phyloP scores from a whole-genome alignment of 495 filamentous ascomycete species.

The Lentithecium fluviatile region DNA sequence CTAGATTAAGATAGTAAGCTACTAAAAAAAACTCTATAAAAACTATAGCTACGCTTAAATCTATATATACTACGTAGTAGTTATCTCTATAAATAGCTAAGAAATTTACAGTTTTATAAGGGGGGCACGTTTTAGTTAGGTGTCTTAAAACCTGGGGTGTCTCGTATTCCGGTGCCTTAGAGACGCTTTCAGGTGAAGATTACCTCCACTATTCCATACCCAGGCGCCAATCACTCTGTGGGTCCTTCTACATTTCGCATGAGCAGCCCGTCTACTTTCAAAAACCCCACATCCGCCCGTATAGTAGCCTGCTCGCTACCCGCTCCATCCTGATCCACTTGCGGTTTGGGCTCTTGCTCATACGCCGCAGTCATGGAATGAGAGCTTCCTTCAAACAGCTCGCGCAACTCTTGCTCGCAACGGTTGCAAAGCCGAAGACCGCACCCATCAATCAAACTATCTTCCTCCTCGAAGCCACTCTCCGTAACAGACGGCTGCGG shows the following conservation, averaged over 20 bases:
- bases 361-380: constrained; percentile 3
- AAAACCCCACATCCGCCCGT: constrained; percentile 28
- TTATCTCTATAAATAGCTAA: no score
- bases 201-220: no score
- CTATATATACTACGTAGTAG: no score
- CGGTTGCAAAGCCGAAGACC: constrained; percentile 15
- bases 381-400: constrained; percentile 1
- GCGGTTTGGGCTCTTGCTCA: constrained; percentile 12
- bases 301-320: background rate
- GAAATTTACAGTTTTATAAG: no score
- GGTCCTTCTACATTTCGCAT: constrained; percentile 10
- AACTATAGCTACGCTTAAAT: no score
- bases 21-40: no score
- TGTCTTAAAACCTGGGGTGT: no score
- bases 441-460: constrained; percentile 11
- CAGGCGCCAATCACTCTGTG: no score
- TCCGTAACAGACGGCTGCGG: constrained; percentile 1
- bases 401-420: constrained; percentile 8
- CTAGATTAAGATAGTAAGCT: no score
- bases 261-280: constrained; percentile 11
- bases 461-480: background rate
- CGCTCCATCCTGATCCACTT: background rate
- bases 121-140: no score
- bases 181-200: no score
- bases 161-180: no score